Conservation (phyloP, 495 filamentous ascomycete genomes). For the Xylaria cubensis region DNA sequence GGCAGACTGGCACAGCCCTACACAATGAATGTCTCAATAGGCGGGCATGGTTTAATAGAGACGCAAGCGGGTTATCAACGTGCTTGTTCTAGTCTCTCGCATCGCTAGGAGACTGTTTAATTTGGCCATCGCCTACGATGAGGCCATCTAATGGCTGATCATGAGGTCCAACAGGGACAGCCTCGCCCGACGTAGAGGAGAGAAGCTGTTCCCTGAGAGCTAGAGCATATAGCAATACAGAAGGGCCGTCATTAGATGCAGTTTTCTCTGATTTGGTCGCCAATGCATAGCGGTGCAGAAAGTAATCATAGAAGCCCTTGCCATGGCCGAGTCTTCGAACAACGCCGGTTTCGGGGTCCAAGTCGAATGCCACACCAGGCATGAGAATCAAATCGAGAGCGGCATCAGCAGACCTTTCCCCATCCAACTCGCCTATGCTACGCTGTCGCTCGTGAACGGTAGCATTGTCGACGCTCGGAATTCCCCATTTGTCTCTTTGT, state of each 20-base stretch:
- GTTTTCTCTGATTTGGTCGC: constrained; percentile 50
- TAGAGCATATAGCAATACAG: constrained; percentile 75
- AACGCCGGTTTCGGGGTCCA: constrained; percentile 48
- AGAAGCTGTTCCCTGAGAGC: constrained; percentile 89
- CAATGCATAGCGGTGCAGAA: constrained; percentile 73
- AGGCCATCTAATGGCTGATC: constrained; percentile 56
- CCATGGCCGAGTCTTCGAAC: constrained; percentile 89
- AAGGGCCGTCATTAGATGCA: constrained; percentile 60
- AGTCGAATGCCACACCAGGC: constrained; percentile 93
- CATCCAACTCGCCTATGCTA: constrained; percentile 65
- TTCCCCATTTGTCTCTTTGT: constrained; percentile 85
- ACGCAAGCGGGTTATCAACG: constrained; percentile 12
- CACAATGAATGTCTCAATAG: background rate
- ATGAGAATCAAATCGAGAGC: constrained; percentile 83
- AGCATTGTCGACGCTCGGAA: constrained; percentile 73
- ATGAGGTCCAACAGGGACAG: constrained; percentile 67
- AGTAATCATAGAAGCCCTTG: constrained; percentile 96
- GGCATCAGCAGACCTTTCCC: constrained; percentile 52
- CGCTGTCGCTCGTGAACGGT: constrained; percentile 69
- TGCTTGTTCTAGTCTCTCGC: constrained; percentile 35
- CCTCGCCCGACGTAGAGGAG: constrained; percentile 51
- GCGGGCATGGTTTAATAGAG: background rate
- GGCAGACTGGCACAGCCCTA: background rate
- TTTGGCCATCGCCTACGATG: constrained; percentile 54
- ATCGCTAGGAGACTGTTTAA: constrained; percentile 44